Conservation (phyloP, 768 basidiomycete genomes). For the Solioccasus polychromus region DNA sequence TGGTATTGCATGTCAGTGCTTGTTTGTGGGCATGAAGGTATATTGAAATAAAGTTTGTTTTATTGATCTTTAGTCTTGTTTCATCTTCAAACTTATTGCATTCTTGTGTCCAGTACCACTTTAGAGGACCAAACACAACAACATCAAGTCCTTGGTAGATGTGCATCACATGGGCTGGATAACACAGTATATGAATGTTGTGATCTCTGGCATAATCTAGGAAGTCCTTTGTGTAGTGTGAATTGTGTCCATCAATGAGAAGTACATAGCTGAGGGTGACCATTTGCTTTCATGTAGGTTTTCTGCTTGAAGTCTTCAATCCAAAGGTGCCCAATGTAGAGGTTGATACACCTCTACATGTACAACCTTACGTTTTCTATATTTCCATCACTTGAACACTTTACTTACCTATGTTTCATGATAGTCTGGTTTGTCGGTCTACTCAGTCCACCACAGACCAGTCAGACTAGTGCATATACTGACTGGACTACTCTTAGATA, state of each 20-base stretch:
- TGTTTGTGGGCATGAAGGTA: background rate
- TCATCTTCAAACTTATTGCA: conserved; percentile 1
- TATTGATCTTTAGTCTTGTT: background rate
- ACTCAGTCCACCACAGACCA: too few species aligned
- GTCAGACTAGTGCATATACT: too few species aligned
- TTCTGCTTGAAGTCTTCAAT: conserved; percentile 32
- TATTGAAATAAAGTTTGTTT: background rate
- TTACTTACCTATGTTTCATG: too few species aligned
- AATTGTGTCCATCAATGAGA: conserved; percentile 45
- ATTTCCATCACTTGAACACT: too few species aligned
- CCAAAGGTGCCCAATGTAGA: conserved; percentile 21
- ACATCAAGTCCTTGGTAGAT: conserved; percentile 17
- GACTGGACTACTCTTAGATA: too few species aligned
- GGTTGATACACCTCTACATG: too few species aligned
- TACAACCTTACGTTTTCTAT: too few species aligned
- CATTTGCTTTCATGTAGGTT: conserved; percentile 34
- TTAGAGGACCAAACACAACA: conserved; percentile 33
- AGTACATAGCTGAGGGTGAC: conserved; percentile 32
- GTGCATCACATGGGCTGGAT: conserved; percentile 28
- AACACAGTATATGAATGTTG: conserved; percentile 40
- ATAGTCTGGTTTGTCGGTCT: too few species aligned
- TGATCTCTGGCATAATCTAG: conserved; percentile 36
- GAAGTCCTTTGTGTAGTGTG: conserved; percentile 38
- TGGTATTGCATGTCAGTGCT: background rate
- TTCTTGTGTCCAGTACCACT: conserved; percentile 26